phyloP scores from a whole-genome alignment of 345 rosid genomes.

The Lenwebbia sp. region DNA sequence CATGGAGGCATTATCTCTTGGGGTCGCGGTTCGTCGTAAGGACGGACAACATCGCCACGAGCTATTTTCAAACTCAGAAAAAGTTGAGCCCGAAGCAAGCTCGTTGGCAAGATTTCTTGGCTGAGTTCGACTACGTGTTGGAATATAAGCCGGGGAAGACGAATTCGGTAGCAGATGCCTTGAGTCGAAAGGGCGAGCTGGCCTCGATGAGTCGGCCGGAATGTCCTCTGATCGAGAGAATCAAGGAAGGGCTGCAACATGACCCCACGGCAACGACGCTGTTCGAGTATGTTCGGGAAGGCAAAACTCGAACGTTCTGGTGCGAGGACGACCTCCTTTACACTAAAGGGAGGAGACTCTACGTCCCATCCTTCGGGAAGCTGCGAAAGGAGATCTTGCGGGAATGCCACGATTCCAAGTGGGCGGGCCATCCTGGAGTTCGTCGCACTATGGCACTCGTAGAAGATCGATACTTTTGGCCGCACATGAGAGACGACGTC shows the following conservation, averaged over 20 bases:
- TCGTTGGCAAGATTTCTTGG: not conserved
- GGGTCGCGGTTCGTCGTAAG: not conserved
- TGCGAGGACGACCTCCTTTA: not conserved
- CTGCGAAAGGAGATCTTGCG: not conserved
- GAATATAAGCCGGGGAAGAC: too few species aligned
- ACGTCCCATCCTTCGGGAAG: not conserved
- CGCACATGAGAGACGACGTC: not conserved
- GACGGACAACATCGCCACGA: too few species aligned
- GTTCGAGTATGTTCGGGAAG: too few species aligned
- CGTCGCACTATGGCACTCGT: not conserved
- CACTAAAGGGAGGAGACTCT: not conserved
- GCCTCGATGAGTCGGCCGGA: accelerated
- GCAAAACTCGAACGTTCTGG: not conserved
- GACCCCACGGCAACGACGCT: too few species aligned
- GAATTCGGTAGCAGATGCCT: too few species aligned
- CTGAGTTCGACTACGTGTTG: too few species aligned
- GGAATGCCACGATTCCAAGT: not conserved
- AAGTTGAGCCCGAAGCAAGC: not conserved
- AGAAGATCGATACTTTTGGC: not conserved
- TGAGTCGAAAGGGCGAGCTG: not conserved
- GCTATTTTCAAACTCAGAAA: not conserved
- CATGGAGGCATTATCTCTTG: not conserved
- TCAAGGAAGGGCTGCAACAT: not conserved
- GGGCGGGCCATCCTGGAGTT: not conserved
- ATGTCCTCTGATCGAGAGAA: not conserved